phyloP scores from a whole-genome alignment of 495 filamentous ascomycete genomes.

The Pyrenula massariospora region DNA sequence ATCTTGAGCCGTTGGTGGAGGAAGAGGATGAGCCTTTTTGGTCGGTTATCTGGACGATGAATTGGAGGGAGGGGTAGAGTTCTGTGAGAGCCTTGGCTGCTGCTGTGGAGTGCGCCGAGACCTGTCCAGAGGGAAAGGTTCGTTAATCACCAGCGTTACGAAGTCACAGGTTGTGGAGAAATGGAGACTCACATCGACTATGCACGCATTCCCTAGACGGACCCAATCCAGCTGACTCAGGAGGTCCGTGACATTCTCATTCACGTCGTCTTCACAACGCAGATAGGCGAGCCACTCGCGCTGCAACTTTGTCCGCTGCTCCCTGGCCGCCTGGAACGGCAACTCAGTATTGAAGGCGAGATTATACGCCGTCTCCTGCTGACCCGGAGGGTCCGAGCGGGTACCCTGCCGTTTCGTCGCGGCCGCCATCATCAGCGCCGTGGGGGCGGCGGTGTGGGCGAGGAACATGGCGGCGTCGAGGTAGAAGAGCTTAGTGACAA shows the following conservation, averaged over 20 bases:
- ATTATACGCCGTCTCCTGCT: conserved; percentile 8
- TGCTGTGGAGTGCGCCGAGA: conserved; percentile 10
- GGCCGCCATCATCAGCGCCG: conserved; percentile 22
- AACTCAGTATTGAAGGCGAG: conserved; percentile 14
- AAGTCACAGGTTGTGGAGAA: not conserved
- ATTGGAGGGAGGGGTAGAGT: conserved; percentile 16
- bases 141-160: not conserved
- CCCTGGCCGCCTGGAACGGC: conserved; percentile 7
- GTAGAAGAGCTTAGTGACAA: conserved; percentile 19
- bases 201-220: conserved; percentile 8
- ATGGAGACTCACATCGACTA: conserved; percentile 19
- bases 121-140: conserved; percentile 6
- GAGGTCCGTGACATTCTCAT: conserved; percentile 12
- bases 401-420: conserved; percentile 18
- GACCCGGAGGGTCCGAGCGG: conserved; percentile 4
- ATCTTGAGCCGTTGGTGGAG: too few relatives aligned
- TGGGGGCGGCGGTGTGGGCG: conserved; percentile 15
- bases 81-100: conserved; percentile 11
- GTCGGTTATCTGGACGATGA: conserved; percentile 20
- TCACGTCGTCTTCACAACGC: conserved; percentile 9
- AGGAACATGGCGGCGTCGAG: conserved; percentile 28
- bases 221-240: conserved; percentile 14
- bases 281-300: conserved; percentile 22
- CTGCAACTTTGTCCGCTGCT: conserved; percentile 14
- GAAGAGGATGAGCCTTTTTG: too few relatives aligned